These are phyloP conservation scores for Acacia crassicarpa DNA, from an alignment of 306 rosid genomes.

Conservation along the genomic window DNA sequence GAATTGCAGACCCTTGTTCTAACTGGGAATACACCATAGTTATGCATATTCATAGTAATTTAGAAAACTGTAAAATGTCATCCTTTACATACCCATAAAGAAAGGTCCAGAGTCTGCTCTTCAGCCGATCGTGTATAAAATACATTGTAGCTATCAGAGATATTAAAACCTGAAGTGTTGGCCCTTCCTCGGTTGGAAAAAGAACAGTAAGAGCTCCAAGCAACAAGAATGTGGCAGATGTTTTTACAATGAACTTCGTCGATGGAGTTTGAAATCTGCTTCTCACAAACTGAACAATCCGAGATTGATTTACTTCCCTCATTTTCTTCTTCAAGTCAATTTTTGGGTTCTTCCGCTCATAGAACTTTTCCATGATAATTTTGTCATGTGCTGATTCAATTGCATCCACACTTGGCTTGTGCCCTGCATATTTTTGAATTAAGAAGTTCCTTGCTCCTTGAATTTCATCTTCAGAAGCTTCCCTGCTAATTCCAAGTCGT, in stretches of 20 bases:
- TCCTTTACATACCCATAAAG: constrained; percentile 76
- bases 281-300: constrained; percentile 67
- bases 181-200: constrained; percentile 97
- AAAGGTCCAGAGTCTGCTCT: constrained; percentile 70
- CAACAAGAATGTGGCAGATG: constrained; percentile 61
- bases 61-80: constrained; percentile 19
- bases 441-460: constrained; percentile 93
- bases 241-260: constrained; percentile 70
- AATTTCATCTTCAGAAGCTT: constrained; percentile 96
- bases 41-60: constrained; percentile 8
- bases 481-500: constrained; percentile 92
- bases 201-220: constrained; percentile 79
- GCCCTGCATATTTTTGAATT: constrained; percentile 75
- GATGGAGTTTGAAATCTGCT: constrained; percentile 83
- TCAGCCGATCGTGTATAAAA: constrained; percentile 74
- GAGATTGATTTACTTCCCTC: constrained; percentile 77
- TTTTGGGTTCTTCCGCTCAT: constrained; percentile 82
- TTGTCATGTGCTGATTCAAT: constrained; percentile 95
- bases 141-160: constrained; percentile 83
- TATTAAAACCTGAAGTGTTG: constrained; percentile 91
- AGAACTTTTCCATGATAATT: constrained; percentile 83
- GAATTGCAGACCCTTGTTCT: constrained; percentile 13
- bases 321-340: constrained; percentile 80
- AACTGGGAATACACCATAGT: neutral
- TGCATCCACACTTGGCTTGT: constrained; percentile 89